These are phyloP conservation scores for Pestalotiopsis sp. DNA, from an alignment of 2,329 filamentous ascomycete species.

Conservation along the genomic window DNA sequence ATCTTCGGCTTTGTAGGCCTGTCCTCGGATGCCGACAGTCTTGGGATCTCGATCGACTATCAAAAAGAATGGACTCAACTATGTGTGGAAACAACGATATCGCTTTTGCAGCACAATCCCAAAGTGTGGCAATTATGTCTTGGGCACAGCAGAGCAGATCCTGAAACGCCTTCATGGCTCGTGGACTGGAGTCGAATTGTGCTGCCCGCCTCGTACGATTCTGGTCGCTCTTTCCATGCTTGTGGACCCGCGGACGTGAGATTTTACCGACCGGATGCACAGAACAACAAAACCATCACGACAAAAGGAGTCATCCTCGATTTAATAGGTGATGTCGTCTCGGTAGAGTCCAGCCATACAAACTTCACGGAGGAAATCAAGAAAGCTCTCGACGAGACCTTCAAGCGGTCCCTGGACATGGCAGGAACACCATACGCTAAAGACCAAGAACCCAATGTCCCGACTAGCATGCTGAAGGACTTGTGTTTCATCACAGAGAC, in stretches of 20 bases:
- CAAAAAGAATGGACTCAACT: background rate
- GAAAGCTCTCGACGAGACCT: background rate
- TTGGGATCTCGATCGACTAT: background rate
- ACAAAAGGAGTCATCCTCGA: background rate
- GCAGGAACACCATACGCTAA: background rate
- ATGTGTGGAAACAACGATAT: background rate
- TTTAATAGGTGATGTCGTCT: background rate
- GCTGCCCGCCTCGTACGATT: background rate
- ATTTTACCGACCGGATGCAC: background rate
- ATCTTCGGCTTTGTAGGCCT: background rate
- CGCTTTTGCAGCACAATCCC: background rate
- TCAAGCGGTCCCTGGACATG: background rate
- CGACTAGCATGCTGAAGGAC: background rate
- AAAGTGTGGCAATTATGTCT: background rate
- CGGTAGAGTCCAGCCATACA: background rate
- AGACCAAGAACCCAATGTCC: background rate
- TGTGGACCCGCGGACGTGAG: background rate
- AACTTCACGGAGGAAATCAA: background rate
- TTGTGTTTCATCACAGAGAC: background rate
- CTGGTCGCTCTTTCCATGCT: background rate
- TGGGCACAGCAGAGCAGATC: background rate
- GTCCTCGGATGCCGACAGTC: background rate
- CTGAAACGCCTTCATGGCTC: slow-evolving; percentile 16
- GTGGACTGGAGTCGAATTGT: slow-evolving; percentile 19
- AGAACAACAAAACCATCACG: background rate